These are phyloP conservation scores for Corniculantispora saksenae DNA, from an alignment of 2,329 filamentous ascomycete species.

Conservation along the genomic window DNA sequence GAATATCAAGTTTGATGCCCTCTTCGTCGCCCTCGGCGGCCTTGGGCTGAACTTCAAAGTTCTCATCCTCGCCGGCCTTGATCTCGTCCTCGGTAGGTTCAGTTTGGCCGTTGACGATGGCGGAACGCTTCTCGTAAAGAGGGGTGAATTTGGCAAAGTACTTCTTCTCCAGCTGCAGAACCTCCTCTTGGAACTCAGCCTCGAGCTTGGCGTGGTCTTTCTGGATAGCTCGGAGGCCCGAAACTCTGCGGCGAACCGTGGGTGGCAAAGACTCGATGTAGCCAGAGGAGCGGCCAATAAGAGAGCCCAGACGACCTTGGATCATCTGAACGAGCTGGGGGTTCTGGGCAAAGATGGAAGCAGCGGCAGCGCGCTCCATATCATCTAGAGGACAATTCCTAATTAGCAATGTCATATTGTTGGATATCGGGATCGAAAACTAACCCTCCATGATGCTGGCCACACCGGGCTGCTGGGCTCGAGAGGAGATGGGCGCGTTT, in stretches of 20 bases:
- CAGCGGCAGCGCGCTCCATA: conserved; percentile 81
- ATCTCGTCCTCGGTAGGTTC: conserved; percentile 90
- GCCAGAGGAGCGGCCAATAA: conserved; percentile 92
- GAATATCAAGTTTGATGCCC: conserved; percentile 57
- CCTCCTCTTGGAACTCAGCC: conserved; percentile 97
- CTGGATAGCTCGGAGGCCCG: conserved; percentile 95
- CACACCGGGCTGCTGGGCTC: conserved; percentile 92
- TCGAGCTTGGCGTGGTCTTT: conserved; percentile 99
- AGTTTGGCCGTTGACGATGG: conserved; percentile 82
- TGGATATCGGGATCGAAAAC: conserved; percentile 32
- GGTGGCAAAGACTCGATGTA: conserved; percentile 95
- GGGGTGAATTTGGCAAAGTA: conserved; percentile 99
- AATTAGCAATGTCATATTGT: conserved; percentile 26
- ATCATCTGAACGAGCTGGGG: conserved; percentile 96
- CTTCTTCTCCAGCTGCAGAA: conserved; percentile 97
- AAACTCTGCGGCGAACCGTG: conserved; percentile 87
- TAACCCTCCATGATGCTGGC: conserved; percentile 96
- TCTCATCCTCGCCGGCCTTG: conserved; percentile 78
- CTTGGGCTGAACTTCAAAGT: conserved; percentile 72
- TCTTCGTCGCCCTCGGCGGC: conserved; percentile 68
- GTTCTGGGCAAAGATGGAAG: conserved; percentile 93
- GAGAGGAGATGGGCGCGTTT: conserved; percentile 95
- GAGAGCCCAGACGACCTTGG: conserved; percentile 88
- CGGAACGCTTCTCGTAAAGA: conserved; percentile 90
- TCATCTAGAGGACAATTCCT: conserved; percentile 67